phyloP scores from a whole-genome alignment of 2,329 filamentous ascomycete species.

The Colletotrichum spinosum region DNA sequence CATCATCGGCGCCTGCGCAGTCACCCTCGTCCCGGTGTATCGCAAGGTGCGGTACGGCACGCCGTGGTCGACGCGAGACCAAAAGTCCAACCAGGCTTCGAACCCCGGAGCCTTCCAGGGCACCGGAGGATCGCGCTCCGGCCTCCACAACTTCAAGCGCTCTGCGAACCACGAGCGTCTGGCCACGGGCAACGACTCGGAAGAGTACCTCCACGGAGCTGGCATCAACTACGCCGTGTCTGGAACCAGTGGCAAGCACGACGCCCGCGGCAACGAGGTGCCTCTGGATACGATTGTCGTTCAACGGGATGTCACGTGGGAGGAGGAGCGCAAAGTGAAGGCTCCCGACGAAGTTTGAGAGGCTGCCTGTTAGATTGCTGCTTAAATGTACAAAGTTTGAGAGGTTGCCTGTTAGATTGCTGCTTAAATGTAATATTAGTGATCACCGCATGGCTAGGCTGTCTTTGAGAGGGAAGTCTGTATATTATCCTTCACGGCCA shows the following conservation, averaged over 20 bases:
- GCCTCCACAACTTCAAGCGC: conserved; percentile 20
- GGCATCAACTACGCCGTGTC: conserved; percentile 21
- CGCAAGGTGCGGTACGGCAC: conserved; percentile 26
- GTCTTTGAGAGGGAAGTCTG: too few species aligned
- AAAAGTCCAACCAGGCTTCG: conserved; percentile 23
- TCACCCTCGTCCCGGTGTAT: conserved; percentile 22
- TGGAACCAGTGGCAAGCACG: conserved; percentile 4
- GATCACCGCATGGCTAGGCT: too few species aligned
- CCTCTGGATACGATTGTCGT: conserved; percentile 18
- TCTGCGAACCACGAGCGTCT: conserved; percentile 20
- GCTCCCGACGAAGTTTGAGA: not conserved
- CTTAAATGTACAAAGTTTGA: not conserved
- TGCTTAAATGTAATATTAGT: not conserved
- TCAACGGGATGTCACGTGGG: conserved; percentile 24
- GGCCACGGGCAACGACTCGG: conserved; percentile 17
- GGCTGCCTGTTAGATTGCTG: too few species aligned
- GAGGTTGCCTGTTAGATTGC: too few species aligned
- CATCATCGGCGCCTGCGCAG: conserved; percentile 23
- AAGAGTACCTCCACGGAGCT: conserved; percentile 17
- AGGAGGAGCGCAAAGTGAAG: conserved; percentile 21
- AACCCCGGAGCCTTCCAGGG: not conserved
- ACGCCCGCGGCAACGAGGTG: not conserved
- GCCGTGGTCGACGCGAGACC: conserved; percentile 19
- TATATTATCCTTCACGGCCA: too few species aligned
- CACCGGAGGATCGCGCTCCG: not conserved